Evolutionary conservation across 257 asterid genomes (phyloP), one percentile per base, ranked within the genome.

Genomic region (Sherardia arvensis): DNA sequence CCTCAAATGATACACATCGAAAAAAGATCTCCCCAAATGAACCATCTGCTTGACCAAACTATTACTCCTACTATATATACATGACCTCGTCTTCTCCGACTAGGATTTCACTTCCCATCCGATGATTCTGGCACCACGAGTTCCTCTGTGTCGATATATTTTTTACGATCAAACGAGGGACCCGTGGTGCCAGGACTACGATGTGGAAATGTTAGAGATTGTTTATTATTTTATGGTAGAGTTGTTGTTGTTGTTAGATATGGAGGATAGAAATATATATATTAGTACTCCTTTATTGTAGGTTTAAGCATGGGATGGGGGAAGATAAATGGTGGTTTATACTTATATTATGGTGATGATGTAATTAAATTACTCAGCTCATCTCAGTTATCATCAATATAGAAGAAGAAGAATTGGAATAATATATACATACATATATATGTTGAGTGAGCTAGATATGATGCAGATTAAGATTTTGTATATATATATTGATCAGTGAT

Each of bases 141-240:
- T 69, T 55, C 23, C 72, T 66, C 74, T 69, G 27, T 69, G 60
- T 59, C 8, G 25, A 71, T 74, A 71, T 74, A 73, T 79, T 71
- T 61, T 47, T 49, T 20, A 5, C 48, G n/a, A 59, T 56, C 26
- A 29, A 48, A 67, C 77, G 73, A 30, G 79, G 40, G 59, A 26
- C 61, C 53, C 0, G 51, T 43, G 51, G 51, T 7, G 20, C 8
- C 1, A 43, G 20, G 51, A 53, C 59, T 11, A 66, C 20, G 59
- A 53, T 61, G 20, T 14, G 55, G 69, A 62, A 66, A 62, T 66
- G 38, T 59, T 48, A 15, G 56, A 66, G 27, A 21, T 38, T 49
- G 30, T 17, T 56, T 12, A 15, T 36, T 32, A 38, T 4, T 66
- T 4, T 68, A 34, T 47, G 10, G 51, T 43, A 15, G 51, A 43